Base-by-base conservation (phyloP, 1,139 yeast genomes). In the Debaryomyces nepalensis region DNA sequence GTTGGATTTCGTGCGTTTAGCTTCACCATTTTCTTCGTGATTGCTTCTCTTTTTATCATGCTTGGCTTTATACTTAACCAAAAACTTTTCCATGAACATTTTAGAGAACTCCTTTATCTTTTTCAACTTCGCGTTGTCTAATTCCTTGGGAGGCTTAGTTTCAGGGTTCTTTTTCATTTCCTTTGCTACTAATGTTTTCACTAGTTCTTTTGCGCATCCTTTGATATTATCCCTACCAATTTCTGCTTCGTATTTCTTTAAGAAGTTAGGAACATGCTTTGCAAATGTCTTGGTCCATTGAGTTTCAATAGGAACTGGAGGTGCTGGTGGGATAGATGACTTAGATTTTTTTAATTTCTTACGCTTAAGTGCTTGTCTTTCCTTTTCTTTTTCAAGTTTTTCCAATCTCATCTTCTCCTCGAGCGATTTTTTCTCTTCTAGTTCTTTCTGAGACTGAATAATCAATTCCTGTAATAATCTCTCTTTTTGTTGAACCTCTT, bases 191-290 rank as follows among this genome's bases (percentile, higher is more conserved):
- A 90, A 67, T 1, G 68, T 66, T 46, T 79, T 77, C 2, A 84
- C 88, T 46, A 89, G 77, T 40, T 90, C 97, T 49, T 82, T 78
- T 1, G 97, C 88, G 61, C 93, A 86, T 26, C 77, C 77, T 63
- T 90, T 93, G 41, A 89, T 61, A 43, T 81, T 75, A 4, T 87
- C 95, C 47, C 81, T 81, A 2, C 90, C 93, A 18, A 91, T 72
- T 43, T 80, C 81, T 2, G 69, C 60, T 50, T 81, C 85, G 59
- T 84, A 82, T 51, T 79, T 79, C 51, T 83, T 82, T 40, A 91
- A 73, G 53, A 86, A 64, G 55, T 90, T 90, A 3, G 98, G 97
- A 14, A 93, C 86, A 54, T 80, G 74, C 19, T 75, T 66, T 2
- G 97, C 98, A 61, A 93, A 81, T 23, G 76, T 62, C 37, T 66